Percentiles rank a stretch among this genome's conserved stretches.
Conservation (phyloP, 345 rosid genomes). For the Excoecaria cochinchinensis region DNA sequence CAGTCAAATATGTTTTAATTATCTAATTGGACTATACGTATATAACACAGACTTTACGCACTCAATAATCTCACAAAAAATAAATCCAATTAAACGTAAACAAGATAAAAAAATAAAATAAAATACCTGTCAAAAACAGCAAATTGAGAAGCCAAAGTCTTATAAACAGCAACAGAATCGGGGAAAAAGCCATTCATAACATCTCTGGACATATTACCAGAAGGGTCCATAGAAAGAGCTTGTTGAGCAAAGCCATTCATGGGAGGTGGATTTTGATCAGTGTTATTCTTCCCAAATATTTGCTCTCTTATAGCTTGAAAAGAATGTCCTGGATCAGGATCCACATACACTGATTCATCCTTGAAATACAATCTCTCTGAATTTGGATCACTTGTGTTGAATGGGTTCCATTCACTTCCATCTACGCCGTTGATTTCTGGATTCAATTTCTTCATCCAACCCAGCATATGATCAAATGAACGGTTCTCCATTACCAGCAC, state of each 20-base stretch:
- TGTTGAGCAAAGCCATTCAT: slow-evolving; percentile 93
- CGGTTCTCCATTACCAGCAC: slow-evolving; percentile 91
- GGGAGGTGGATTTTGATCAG: slow-evolving; percentile 58
- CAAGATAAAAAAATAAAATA: background rate
- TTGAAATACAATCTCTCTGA: slow-evolving; percentile 46
- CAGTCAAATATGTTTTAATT: too few relatives aligned
- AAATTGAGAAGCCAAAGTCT: slow-evolving; percentile 76
- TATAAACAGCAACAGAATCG: slow-evolving; percentile 66
- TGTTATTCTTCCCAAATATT: slow-evolving; percentile 71
- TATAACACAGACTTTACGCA: too few relatives aligned
- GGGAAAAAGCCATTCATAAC: slow-evolving; percentile 90
- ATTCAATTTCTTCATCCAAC: slow-evolving; percentile 94
- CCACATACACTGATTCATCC: slow-evolving; percentile 63
- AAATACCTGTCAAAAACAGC: slow-evolving; percentile 81
- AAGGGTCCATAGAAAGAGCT: slow-evolving; percentile 60
- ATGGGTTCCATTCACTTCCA: slow-evolving; percentile 57
- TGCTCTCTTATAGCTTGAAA: slow-evolving; percentile 90
- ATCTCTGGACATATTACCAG: slow-evolving; percentile 49
- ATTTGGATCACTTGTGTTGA: slow-evolving; percentile 48
- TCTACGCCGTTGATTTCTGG: slow-evolving; percentile 82
- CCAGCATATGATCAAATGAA: slow-evolving; percentile 95
- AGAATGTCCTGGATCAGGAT: slow-evolving; percentile 96
- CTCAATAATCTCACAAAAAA: too few relatives aligned
- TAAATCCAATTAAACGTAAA: too few relatives aligned
- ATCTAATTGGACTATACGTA: too few relatives aligned